Percentiles rank a stretch among this genome's conserved stretches.
These are phyloP conservation scores for Aspergillus brasiliensis DNA, from an alignment of 2,329 filamentous ascomycete species.

Conservation along the genomic window DNA sequence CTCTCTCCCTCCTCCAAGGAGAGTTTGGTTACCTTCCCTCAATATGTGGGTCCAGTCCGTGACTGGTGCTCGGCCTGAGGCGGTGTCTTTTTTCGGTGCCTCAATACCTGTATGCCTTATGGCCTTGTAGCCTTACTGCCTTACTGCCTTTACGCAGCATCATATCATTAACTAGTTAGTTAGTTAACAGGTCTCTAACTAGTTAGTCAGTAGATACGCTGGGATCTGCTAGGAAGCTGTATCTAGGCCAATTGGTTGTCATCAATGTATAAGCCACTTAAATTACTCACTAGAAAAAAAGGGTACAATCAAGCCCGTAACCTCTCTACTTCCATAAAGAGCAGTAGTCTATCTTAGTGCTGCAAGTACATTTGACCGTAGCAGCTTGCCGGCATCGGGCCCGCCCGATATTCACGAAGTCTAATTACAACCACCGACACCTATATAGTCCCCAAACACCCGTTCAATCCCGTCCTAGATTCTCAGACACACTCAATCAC, in stretches of 20 bases:
- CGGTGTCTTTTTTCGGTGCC: background rate
- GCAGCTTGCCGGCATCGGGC: constrained; percentile 20
- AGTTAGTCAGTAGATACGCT: too few relatives aligned
- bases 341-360: too few relatives aligned
- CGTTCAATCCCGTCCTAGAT: background rate
- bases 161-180: too few relatives aligned
- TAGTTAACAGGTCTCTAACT: too few relatives aligned
- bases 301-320: too few relatives aligned
- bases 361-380: background rate
- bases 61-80: background rate
- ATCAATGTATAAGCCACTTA: too few relatives aligned
- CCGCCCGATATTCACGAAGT: constrained; percentile 16
- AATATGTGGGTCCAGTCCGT: background rate
- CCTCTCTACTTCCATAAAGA: too few relatives aligned
- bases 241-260: background rate
- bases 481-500: background rate
- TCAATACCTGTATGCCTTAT: constrained; percentile 12
- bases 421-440: background rate
- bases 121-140: background rate
- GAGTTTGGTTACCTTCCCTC: background rate
- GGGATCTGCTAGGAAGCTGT: background rate
- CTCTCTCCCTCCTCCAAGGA: background rate
- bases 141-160: background rate
- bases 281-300: too few relatives aligned
- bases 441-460: background rate